Evolutionary conservation across 1,284 basidiomycete genomes (phyloP), one percentile per base, ranked within the genome.

Genomic region (Ceratobasidium sp.): DNA sequence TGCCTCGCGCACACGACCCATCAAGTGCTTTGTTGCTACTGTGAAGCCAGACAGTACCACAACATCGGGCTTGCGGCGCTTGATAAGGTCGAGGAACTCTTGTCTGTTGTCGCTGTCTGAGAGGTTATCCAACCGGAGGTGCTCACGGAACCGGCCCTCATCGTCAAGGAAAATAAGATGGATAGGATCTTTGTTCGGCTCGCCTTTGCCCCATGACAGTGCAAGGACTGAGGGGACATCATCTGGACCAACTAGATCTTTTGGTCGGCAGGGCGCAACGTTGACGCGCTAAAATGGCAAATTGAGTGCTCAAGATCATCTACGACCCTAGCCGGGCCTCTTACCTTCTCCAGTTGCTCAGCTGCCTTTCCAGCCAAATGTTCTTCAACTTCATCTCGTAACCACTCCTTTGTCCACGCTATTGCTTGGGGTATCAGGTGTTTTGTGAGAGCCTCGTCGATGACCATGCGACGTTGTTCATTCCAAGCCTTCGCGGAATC

Each of bases 401-500:
- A 82, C 85, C 92, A 94, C 78, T 98, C 96, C 67, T 92, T 88
- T 26, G 90, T 87, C 95, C 96, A 99, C 76, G 92, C 92, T 14
- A 88, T 85, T 3, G 90, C 96, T 48, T 88, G 83, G 21, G 96
- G 96, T 46, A 98, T 81, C 18, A 98, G 84, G 79, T 93, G 89
- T 71, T 91, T 87, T 53, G 92, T 88, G 32, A 97, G 81, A 2
- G 91, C 89, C 71, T 93, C 90, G 69, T 91, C 86, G 46, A 97
- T 87, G 50, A 97, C 88, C 36, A 89, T 87, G 59, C 88, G 85
- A 58, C 97, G 88, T 77, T 97, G 88, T 64, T 88, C 90, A 79
- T 99, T 99, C 97, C 97, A 99, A n/a, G 89, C 88, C 75, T 89
- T 88, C 1, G 93, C 91, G 8, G 91, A 87, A 73, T 96, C 93